A percentile compares a stretch with the other conserved stretches of the same genome.
These are phyloP conservation scores for Pleurotus pulmonarius DNA, from an alignment of 768 basidiomycete genomes.

Conservation along the genomic window DNA sequence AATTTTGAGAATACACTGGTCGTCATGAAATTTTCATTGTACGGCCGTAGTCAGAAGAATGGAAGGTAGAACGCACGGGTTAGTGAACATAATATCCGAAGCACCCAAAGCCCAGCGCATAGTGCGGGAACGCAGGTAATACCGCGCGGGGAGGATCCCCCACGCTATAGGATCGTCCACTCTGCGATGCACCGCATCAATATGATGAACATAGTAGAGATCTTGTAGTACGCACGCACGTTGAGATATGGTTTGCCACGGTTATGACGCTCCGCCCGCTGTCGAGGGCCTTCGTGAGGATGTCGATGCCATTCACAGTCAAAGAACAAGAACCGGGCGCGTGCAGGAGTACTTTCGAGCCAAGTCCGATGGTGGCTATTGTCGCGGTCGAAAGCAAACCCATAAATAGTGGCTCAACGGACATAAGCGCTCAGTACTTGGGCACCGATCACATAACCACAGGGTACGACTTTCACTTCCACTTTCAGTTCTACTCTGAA, in stretches of 20 bases:
- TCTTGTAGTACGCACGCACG: constrained; percentile 43
- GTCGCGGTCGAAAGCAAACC: constrained; percentile 55
- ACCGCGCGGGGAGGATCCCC: constrained; percentile 72
- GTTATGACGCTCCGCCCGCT: constrained; percentile 72
- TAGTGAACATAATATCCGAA: constrained; percentile 92
- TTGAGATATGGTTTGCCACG: constrained; percentile 93
- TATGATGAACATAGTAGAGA: constrained; percentile 8
- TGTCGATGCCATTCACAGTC: constrained; percentile 65
- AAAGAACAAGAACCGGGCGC: constrained; percentile 58
- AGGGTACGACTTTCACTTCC: no score
- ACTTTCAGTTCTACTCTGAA: no score
- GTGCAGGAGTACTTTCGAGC: constrained; percentile 75
- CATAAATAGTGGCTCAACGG: constrained; percentile 19
- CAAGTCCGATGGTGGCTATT: constrained; percentile 64
- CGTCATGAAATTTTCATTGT: constrained; percentile 23
- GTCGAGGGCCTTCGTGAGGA: constrained; percentile 60
- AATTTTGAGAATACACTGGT: constrained; percentile 75
- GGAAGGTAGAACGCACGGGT: constrained; percentile 53
- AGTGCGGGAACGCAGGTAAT: constrained; percentile 53
- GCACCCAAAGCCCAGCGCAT: constrained; percentile 93
- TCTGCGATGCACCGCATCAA: constrained; percentile 62
- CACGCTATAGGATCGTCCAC: constrained; percentile 85
- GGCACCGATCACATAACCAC: no score
- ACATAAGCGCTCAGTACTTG: no score
- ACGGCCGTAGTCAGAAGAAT: not conserved